phyloP scores from a whole-genome alignment of 225 moss, liverwort and hornwort species.

The Bryum argenteum region DNA sequence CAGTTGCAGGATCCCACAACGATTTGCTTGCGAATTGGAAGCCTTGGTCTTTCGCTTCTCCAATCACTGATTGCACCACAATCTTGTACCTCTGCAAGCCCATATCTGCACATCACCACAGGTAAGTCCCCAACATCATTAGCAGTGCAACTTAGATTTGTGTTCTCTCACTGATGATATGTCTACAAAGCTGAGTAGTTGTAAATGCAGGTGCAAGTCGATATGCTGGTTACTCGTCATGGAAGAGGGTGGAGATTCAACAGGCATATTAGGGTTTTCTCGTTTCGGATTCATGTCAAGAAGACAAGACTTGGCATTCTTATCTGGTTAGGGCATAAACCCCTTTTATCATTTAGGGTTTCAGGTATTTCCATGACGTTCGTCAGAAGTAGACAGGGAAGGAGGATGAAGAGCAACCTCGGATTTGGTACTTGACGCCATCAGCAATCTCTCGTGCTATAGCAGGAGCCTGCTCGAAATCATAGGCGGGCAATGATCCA shows the following conservation, averaged over 20 bases:
- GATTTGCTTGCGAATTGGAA: conserved; percentile 64
- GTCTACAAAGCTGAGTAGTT: conserved; percentile 17
- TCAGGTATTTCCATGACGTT: neutral
- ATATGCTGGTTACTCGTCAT: neutral
- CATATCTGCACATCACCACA: conserved; percentile 50
- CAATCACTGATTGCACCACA: conserved; percentile 59
- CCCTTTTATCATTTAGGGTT: conserved; percentile 15
- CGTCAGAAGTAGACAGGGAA: conserved; percentile 13
- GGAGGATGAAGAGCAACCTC: conserved; percentile 38
- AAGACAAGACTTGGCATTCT: neutral
- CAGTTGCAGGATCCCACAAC: conserved; percentile 62
- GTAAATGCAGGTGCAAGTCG: conserved; percentile 12
- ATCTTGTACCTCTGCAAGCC: conserved; percentile 67
- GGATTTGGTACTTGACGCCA: conserved; percentile 44
- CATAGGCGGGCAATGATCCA: conserved; percentile 44
- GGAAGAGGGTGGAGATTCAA: neutral
- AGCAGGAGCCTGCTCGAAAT: conserved; percentile 54
- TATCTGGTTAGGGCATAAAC: neutral
- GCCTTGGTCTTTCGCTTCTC: conserved; percentile 58
- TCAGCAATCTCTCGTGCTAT: conserved; percentile 57
- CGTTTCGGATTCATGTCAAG: conserved; percentile 7
- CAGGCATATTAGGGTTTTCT: neutral
- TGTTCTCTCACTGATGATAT: neutral
- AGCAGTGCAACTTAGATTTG: conserved; percentile 8
- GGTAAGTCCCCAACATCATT: conserved; percentile 8